Base-by-base conservation (phyloP, 176 grass and related monocot species). In the Oryza punctata region DNA sequence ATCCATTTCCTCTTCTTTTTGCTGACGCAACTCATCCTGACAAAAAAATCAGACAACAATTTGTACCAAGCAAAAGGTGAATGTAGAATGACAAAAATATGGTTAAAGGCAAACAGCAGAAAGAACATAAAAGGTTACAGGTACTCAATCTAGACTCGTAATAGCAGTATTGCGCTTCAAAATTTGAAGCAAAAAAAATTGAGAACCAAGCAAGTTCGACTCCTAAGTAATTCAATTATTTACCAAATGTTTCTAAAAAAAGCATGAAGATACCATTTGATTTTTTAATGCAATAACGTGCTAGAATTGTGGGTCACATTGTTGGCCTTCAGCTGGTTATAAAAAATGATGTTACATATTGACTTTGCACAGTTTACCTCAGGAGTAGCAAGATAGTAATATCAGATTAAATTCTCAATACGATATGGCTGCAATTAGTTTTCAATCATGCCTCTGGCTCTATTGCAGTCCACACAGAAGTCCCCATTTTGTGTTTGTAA, bases 1-100 rank as follows among this genome's bases (percentile, higher is more conserved):
- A 87, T 98, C 96, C 86, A 91, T 94, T 84, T 95, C 96, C 85
- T 98, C 96, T 90, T 98, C 93, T 87, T 95, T 98, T 61, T 89
- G 89, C 69, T 98, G 96, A 44, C 96, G 87, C 81, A 98, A 72
- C 83, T 98, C 96, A 92, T 98, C 96, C 96, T 98, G 75, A 40
- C 43, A 91, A 72, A 86, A 72, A 45, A 69, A 86, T 41, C 59
- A 88, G 41, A 87, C 40, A 28, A 43, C n/a, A 64, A 43, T 84
- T 35, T 72, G 82, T 23, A 63, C 26, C 64, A 81, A 63, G 25
- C 10, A 92, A 43, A 59, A 7, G 57, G 21, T 27, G 25, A 16
- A 15, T 46, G 21, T 35, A 57, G 29, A 72, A 73, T 40, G 10
- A 65, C 38, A 78, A 6, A 24, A 70, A 81, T 9, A 63, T 83